Evolutionary conservation across 495 filamentous ascomycete genomes (phyloP).

Genomic region (Articulospora tetracladia): DNA sequence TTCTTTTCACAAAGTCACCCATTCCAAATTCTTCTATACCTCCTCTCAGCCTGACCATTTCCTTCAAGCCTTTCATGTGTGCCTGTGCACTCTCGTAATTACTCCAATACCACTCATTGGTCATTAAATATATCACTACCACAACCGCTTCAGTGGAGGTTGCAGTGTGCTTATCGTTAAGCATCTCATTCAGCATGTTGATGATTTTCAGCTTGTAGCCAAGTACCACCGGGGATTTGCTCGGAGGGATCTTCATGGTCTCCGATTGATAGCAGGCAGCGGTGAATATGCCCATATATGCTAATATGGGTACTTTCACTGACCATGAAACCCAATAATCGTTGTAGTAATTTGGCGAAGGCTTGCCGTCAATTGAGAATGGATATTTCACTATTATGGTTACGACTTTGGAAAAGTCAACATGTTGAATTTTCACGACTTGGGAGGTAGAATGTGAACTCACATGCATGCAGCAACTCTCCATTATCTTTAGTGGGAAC

Average conservation of each 20-base stretch:
- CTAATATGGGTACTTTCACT: slow-evolving; percentile 12
- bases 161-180: not conserved
- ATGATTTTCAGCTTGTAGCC: slow-evolving; percentile 11
- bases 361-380: slow-evolving; percentile 18
- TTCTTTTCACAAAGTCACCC: slow-evolving; percentile 6
- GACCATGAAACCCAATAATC: slow-evolving; percentile 13
- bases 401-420: slow-evolving; percentile 4
- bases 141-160: slow-evolving; percentile 12
- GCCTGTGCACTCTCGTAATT: slow-evolving; percentile 11
- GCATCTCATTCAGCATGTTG: slow-evolving; percentile 14
- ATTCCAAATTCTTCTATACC: slow-evolving; percentile 10
- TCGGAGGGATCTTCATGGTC: slow-evolving; percentile 2
- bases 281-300: slow-evolving; percentile 8
- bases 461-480: slow-evolving; percentile 14
- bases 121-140: slow-evolving; percentile 12
- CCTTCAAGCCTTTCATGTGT: slow-evolving; percentile 17
- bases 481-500: slow-evolving; percentile 8
- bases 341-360: slow-evolving; percentile 19
- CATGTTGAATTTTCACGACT: not conserved
- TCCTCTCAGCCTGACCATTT: slow-evolving; percentile 19
- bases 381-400: slow-evolving; percentile 18
- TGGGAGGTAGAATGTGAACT: not conserved
- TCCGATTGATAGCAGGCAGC: slow-evolving; percentile 18
- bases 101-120: slow-evolving; percentile 21
- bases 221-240: slow-evolving; percentile 5